Base-by-base conservation (phyloP, 805 yeast species). In the Candida adriatica region DNA sequence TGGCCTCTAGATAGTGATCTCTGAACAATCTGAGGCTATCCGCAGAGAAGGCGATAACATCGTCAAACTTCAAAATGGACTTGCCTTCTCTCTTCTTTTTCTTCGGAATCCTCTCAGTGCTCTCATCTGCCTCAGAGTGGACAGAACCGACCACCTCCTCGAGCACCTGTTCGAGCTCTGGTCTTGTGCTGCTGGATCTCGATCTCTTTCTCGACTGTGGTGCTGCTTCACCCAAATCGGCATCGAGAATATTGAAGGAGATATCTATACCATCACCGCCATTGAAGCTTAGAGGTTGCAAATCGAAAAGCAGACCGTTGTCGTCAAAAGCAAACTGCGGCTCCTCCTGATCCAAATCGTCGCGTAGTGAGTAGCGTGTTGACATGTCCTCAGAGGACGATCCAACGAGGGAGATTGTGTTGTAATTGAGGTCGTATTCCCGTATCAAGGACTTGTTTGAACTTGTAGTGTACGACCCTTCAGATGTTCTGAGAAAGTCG, bases 311-410 rank as follows among this genome's bases (percentile, higher is more conserved):
- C 31, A 47, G 30, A 4, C 55, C 55, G 26, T 48, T 43, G n/a
- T 44, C 53, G 31, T 46, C 45, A 26, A 49, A 49, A 0, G 48
- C 51, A 38, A 51, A 49, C 21, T 45, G 42, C 2, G 49, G 49
- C 15, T 39, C 45, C 5, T 26, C 15, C 8, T 23, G 32, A 3
- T 47, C 48, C 17, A 38, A 39, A 3, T 42, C 51, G 25, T 38
- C 39, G 6, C 14, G 9, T 8, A 28, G 13, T 19, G 22, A 19
- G 11, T 19, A 19, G n/a, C n/a, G n/a, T n/a, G n/a, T n/a, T n/a
- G n/a, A n/a, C n/a, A n/a, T n/a, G n/a, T n/a, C n/a, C 11, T 19
- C 22, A 19, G 22, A 19, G 8, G 22, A 8, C 10, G 22, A 19
- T 8, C 22, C 11, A 11, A 8, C 22, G 10, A 19, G 11, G 11